Evolutionary conservation across 768 basidiomycete species (phyloP), one percentile per base, ranked within the genome.

Genomic region (Boletus reticuloceps): DNA sequence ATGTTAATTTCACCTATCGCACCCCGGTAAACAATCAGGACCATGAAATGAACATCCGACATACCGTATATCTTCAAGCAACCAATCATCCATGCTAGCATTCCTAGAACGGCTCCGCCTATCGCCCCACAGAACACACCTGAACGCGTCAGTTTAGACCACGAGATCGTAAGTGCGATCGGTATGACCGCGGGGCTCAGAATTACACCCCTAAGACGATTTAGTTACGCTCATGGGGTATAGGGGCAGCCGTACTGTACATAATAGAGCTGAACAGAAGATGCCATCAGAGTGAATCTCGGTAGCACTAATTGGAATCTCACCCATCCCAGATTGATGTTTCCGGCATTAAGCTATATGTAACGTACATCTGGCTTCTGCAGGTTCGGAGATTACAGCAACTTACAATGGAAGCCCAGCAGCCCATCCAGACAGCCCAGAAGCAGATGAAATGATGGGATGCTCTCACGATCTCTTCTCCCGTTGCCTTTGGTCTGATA

Each of bases 71-170:
- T 79, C 60, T 80, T 79, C 74, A 72, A 76, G 55, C 79, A 80
- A 0, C 77, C 75, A 10, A 81, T 71, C 74, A 81, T 78, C 78
- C 79, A 81, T 19, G 79, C 78, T 1, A 75, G 36, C 75, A 79
- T 79, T 37, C 77, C 78, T 13, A 76, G 62, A 16, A 65, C 58
- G 11, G 75, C 76, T 2, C 79, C 79, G 3, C 69, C 66, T 45
- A 80, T 66, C 12, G 76, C 68, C 4, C 79, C 79, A 39, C 63
- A 58, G 31, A 78, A 64, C 0, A 80, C 74, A 16, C 72, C 77
- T 1, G 71, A 69, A 12, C 64, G 60, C 2, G 76, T 75, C 14
- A 81, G 62, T 56, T 79, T 79, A 31, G 73, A 71, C 78, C 78
- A 79, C 1, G 75, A 75, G 34, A 80, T 74, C 0, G 75, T 79